phyloP scores from a whole-genome alignment of 805 yeast genomes.

The Candida fluviatilis region DNA sequence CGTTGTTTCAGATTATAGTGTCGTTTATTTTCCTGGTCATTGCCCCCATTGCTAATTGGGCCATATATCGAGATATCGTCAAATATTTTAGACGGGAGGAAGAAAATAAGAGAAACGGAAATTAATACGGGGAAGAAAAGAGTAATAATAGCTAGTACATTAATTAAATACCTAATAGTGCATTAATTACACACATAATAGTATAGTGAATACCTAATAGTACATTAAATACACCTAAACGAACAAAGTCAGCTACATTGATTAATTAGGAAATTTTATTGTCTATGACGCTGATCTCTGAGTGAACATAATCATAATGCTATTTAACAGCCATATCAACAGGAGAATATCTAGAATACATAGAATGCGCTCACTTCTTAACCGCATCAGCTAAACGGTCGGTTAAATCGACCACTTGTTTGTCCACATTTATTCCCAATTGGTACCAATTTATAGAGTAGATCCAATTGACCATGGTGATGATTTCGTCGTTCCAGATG shows the following conservation, averaged over 20 bases:
- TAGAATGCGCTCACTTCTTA: too few relatives aligned
- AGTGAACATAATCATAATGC: too few relatives aligned
- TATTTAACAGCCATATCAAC: too few relatives aligned
- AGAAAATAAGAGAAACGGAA: conserved; percentile 6
- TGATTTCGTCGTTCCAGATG: conserved; percentile 74
- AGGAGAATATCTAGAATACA: too few relatives aligned
- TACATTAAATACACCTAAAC: too few relatives aligned
- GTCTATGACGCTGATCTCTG: too few relatives aligned
- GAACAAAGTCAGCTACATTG: too few relatives aligned
- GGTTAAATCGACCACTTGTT: conserved; percentile 24
- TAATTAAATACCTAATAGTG: too few relatives aligned
- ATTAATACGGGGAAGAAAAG: not conserved
- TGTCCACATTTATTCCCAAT: conserved; percentile 32
- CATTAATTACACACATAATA: too few relatives aligned
- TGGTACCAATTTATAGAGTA: conserved; percentile 51
- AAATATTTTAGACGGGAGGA: conserved; percentile 45
- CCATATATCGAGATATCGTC: conserved; percentile 49
- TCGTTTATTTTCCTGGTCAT: conserved; percentile 32
- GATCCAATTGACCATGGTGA: conserved; percentile 59
- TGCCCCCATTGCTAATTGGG: conserved; percentile 53
- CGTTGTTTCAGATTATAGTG: conserved; percentile 41
- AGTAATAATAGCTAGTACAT: too few relatives aligned
- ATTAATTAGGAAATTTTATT: too few relatives aligned
- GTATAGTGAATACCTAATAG: too few relatives aligned
- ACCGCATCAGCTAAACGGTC: conserved; percentile 17